Conservation (phyloP, 1,284 basidiomycete genomes). For the Sporisorium graminicola region DNA sequence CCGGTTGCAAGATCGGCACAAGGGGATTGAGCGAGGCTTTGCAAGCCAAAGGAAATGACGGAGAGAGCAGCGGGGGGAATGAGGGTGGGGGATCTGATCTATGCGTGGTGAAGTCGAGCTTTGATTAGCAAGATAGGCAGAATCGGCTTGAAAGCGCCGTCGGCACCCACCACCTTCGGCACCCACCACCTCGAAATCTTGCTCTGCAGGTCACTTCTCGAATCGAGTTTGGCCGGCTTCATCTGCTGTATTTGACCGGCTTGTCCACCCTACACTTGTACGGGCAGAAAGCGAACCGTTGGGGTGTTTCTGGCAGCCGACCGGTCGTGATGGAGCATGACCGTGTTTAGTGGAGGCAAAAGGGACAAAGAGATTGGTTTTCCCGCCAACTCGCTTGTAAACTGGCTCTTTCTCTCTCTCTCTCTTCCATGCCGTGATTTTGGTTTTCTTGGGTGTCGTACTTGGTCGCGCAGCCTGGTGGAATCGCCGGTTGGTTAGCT, state of each 20-base stretch:
- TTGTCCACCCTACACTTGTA: too few species aligned
- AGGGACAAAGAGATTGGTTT: too few species aligned
- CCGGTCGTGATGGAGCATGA: too few species aligned
- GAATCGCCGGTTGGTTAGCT: constrained; percentile 9
- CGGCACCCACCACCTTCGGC: not conserved
- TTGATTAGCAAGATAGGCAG: not conserved
- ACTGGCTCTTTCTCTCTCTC: not conserved
- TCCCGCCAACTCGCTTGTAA: too few species aligned
- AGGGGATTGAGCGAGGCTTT: not conserved
- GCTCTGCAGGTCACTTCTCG: not conserved
- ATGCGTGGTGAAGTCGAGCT: not conserved
- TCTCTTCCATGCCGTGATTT: too few species aligned
- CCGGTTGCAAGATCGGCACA: not conserved
- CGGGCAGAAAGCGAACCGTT: too few species aligned
- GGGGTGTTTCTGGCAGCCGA: too few species aligned
- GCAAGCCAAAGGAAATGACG: constrained; percentile 1
- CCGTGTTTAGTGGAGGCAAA: too few species aligned
- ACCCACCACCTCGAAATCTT: not conserved
- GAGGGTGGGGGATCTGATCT: constrained; percentile 15
- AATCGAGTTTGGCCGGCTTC: not conserved
- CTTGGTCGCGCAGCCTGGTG: constrained; percentile 3
- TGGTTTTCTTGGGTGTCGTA: not conserved
- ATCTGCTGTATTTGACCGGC: not conserved
- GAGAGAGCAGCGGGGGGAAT: not conserved
- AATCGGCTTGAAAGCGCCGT: not conserved